Evolutionary conservation across 2,329 filamentous ascomycete species (phyloP).

Genomic region (Pseudogymnoascus sp.): DNA sequence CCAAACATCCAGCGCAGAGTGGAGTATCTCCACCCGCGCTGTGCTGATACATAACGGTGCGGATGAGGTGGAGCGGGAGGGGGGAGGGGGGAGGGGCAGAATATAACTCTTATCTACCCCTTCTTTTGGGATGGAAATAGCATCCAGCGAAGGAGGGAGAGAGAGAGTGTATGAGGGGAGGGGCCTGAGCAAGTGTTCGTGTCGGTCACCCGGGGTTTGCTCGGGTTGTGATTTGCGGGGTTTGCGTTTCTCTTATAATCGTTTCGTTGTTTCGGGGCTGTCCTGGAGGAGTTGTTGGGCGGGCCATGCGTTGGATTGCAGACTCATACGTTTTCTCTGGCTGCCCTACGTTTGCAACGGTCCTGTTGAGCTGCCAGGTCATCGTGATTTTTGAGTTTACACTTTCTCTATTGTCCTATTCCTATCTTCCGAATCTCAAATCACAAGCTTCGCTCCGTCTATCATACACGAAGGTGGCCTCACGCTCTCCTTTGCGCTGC

Average conservation of each 20-base stretch:
- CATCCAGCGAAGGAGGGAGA: too few species aligned
- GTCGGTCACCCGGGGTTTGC: neutral
- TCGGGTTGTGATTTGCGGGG: neutral
- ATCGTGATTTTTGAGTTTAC: neutral
- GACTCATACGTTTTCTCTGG: neutral
- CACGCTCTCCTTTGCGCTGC: neutral
- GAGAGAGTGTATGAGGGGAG: neutral
- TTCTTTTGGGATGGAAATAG: neutral
- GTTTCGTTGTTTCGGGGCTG: too few species aligned
- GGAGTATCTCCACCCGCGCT: neutral
- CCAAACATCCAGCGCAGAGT: neutral
- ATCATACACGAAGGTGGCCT: neutral
- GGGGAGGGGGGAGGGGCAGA: neutral
- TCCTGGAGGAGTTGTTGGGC: too few species aligned
- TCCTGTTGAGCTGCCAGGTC: neutral
- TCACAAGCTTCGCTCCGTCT: neutral
- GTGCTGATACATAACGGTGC: neutral
- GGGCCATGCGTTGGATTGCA: too few species aligned
- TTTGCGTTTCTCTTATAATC: too few species aligned
- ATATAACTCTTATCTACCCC: neutral
- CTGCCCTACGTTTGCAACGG: neutral
- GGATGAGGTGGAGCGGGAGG: neutral
- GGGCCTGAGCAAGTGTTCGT: neutral
- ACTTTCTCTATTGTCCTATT: neutral
- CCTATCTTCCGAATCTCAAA: neutral